A percentile compares a stretch with the other conserved stretches of the same genome.
These are phyloP conservation scores for Plicaturopsis crispa DNA, from an alignment of 768 basidiomycete species.

Conservation along the genomic window DNA sequence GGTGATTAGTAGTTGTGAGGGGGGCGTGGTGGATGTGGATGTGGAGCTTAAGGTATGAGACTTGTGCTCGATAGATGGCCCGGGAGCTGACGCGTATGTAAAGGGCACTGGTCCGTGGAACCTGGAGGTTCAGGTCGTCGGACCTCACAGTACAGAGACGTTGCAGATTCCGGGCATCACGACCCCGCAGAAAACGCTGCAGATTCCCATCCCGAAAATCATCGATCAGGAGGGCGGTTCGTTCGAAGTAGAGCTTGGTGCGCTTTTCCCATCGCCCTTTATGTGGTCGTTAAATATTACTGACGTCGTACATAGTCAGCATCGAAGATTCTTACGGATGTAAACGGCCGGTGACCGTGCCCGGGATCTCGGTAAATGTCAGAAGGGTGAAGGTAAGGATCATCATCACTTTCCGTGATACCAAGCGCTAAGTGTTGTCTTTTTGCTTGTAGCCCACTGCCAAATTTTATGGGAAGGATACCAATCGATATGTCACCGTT, in stretches of 20 bases:
- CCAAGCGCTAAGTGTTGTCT: background rate
- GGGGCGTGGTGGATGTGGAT: constrained; percentile 65
- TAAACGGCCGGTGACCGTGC: constrained; percentile 63
- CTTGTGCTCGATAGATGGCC: background rate
- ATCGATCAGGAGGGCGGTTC: constrained; percentile 64
- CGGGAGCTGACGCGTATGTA: background rate
- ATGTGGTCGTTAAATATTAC: constrained; percentile 2
- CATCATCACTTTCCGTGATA: constrained; percentile 1
- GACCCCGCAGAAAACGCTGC: constrained; percentile 43
- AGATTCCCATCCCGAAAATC: constrained; percentile 60
- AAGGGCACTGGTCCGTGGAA: constrained; percentile 92
- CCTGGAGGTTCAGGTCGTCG: constrained; percentile 74
- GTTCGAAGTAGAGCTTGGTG: constrained; percentile 78
- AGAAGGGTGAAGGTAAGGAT: constrained; percentile 61
- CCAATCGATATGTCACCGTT: constrained; percentile 51
- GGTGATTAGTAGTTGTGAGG: constrained; percentile 72
- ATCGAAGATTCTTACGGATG: constrained; percentile 89
- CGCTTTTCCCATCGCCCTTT: constrained; percentile 1
- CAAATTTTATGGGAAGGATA: constrained; percentile 69
- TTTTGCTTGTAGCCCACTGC: constrained; percentile 81
- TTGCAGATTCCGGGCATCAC: constrained; percentile 49
- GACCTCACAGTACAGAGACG: constrained; percentile 58
- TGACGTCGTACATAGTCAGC: constrained; percentile 43
- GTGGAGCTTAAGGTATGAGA: constrained; percentile 65
- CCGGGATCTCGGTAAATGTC: constrained; percentile 82